Evolutionary conservation across 371 early-diverging fungal genomes (phyloP), one percentile per base, ranked within the genome.

Genomic region (Mucor lusitanicus): DNA sequence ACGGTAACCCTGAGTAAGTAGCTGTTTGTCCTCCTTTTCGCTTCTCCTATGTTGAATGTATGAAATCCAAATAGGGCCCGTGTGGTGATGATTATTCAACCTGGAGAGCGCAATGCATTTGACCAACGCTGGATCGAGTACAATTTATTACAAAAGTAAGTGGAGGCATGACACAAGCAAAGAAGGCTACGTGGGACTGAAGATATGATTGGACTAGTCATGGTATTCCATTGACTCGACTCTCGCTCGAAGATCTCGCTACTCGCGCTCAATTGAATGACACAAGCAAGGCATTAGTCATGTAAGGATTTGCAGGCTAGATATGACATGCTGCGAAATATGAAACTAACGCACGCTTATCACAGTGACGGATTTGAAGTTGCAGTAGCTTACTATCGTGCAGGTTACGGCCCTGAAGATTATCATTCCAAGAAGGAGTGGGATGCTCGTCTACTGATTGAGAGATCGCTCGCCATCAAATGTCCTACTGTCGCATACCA

Each of bases 111-210:
- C 40, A 99, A 99, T 71, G 87, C 88, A 11, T 95, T 92, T 77
- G 99, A 99, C 76, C 99, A 99, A 75, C 90, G 96, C 40, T 91
- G 88, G 87, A 90, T 97, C 59, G 97, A 97, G 68, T 91, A 91
- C 66, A 71, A 74, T 19, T 82, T 99, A n/a, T 85, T 91, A 63
- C 85, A 92, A 53, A 83, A 78, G 92, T 93, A 87, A 57, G 72
- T 59, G 28, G 12, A 50, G 3, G n/a, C 27, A 28, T 28, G 13
- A 0, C 13, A 13, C 7, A 25, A 15, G 11, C 27, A 13, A 13
- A 46, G 2, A 21, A 0, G 8, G 3, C 44, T 17, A 40, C 17
- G 3, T 21, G 46, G 21, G 7, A 11, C 13, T 53, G 3, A 53
- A 15, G 1, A 2, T 3, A 12, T 25, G 13, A 53, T 53, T n/a